phyloP scores from a whole-genome alignment of 331 rosid genomes.

The Arachis monticola region DNA sequence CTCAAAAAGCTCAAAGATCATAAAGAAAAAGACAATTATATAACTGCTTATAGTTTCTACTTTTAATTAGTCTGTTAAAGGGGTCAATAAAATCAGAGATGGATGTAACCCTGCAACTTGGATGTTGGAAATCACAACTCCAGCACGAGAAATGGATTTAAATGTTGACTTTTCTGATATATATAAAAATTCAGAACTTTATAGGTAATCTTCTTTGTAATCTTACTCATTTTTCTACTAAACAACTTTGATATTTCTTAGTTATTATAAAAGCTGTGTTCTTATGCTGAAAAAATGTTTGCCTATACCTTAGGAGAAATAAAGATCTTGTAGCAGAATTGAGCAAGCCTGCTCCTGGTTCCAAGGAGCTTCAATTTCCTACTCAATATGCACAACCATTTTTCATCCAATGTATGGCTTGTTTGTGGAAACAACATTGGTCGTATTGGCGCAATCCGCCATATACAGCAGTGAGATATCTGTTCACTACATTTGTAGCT shows the following conservation, averaged over 20 bases:
- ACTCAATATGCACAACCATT: constrained; percentile 45
- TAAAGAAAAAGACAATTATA: neutral
- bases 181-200: constrained; percentile 40
- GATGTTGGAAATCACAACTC: constrained; percentile 44
- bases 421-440: no score
- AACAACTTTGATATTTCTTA: neutral
- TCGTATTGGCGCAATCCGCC: no score
- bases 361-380: constrained; percentile 37
- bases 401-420: neutral
- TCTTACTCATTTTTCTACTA: neutral
- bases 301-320: constrained; percentile 40
- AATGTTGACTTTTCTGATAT: constrained; percentile 44
- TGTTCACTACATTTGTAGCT: no score
- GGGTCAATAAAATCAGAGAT: constrained; percentile 44
- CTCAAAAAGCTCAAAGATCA: neutral
- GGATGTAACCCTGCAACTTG: neutral
- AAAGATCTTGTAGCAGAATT: constrained; percentile 41
- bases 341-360: constrained; percentile 1
- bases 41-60: neutral
- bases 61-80: constrained; percentile 38
- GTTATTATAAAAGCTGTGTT: neutral
- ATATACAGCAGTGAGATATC: no score
- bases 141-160: constrained; percentile 36
- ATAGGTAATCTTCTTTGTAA: constrained; percentile 10
- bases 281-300: neutral